A percentile compares a stretch with the other conserved stretches of the same genome.
Conservation (phyloP, 768 basidiomycete genomes). For the Tulasnella sp. region DNA sequence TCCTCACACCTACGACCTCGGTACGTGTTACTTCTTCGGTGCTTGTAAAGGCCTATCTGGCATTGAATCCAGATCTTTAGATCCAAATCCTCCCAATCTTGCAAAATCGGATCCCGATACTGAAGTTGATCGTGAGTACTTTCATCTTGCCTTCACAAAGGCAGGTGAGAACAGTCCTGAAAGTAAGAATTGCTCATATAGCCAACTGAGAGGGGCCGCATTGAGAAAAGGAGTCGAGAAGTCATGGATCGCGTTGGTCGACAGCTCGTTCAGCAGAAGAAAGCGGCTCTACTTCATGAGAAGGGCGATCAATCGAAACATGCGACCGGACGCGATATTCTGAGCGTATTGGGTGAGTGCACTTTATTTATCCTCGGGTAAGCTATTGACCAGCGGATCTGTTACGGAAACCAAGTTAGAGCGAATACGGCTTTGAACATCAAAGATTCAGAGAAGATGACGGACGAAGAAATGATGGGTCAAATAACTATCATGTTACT, state of each 20-base stretch:
- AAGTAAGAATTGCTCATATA: background rate
- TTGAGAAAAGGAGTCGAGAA: background rate
- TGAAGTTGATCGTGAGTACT: background rate
- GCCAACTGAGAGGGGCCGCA: background rate
- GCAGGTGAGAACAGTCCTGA: background rate
- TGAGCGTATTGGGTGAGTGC: slow-evolving; percentile 28
- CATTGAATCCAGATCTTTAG: background rate
- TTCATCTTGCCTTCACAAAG: no score
- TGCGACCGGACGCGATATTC: slow-evolving; percentile 27
- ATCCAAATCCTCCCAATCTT: background rate
- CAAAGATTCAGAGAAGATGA: slow-evolving; percentile 24
- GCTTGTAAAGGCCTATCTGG: background rate
- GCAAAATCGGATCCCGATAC: background rate
- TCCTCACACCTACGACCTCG: slow-evolving; percentile 20
- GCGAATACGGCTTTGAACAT: slow-evolving; percentile 30
- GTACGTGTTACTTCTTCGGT: background rate
- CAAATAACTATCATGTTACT: slow-evolving; percentile 22
- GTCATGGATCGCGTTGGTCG: slow-evolving; percentile 17
- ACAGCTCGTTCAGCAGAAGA: slow-evolving; percentile 27
- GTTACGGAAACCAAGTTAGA: slow-evolving; percentile 21
- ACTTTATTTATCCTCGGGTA: background rate
- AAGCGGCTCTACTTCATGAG: slow-evolving; percentile 21
- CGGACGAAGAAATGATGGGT: slow-evolving; percentile 27
- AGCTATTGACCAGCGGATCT: background rate
- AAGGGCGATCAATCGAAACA: slow-evolving; percentile 22